These are phyloP conservation scores for Penstemon newberryi DNA, from an alignment of 257 asterid species.

Conservation along the genomic window DNA sequence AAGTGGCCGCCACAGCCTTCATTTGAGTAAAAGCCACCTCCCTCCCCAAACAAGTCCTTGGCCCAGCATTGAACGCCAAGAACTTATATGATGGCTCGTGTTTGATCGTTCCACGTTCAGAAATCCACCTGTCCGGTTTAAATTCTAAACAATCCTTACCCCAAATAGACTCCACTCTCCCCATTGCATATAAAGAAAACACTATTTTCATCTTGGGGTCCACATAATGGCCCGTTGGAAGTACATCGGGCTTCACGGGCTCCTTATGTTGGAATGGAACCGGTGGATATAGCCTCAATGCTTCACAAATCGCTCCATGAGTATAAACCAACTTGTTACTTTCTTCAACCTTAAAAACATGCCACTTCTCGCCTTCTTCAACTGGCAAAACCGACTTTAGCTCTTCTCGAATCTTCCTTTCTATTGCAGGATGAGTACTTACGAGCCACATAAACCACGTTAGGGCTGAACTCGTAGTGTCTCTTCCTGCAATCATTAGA, in stretches of 20 bases:
- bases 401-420: slow-evolving; percentile 50
- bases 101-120: slow-evolving; percentile 54
- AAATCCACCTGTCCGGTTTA: slow-evolving; percentile 74
- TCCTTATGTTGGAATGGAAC: slow-evolving; percentile 70
- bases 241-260: slow-evolving; percentile 40
- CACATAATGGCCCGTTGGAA: slow-evolving; percentile 62
- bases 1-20: slow-evolving; percentile 54
- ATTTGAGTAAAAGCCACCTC: slow-evolving; percentile 63
- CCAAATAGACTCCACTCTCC: slow-evolving; percentile 63
- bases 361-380: slow-evolving; percentile 25
- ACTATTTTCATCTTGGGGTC: slow-evolving; percentile 49
- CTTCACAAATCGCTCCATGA: slow-evolving; percentile 63
- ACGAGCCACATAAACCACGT: slow-evolving; percentile 72
- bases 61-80: slow-evolving; percentile 74
- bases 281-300: slow-evolving; percentile 64
- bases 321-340: slow-evolving; percentile 45
- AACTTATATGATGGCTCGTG: slow-evolving; percentile 78
- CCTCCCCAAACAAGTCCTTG: slow-evolving; percentile 70
- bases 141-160: slow-evolving; percentile 61
- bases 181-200: slow-evolving; percentile 66
- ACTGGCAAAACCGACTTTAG: slow-evolving; percentile 25
- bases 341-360: slow-evolving; percentile 41
- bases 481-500: slow-evolving; percentile 68
- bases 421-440: slow-evolving; percentile 47
- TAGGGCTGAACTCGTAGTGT: slow-evolving; percentile 65